Evolutionary conservation across 345 rosid species (phyloP).

Genomic region (Moringa oleifera): DNA sequence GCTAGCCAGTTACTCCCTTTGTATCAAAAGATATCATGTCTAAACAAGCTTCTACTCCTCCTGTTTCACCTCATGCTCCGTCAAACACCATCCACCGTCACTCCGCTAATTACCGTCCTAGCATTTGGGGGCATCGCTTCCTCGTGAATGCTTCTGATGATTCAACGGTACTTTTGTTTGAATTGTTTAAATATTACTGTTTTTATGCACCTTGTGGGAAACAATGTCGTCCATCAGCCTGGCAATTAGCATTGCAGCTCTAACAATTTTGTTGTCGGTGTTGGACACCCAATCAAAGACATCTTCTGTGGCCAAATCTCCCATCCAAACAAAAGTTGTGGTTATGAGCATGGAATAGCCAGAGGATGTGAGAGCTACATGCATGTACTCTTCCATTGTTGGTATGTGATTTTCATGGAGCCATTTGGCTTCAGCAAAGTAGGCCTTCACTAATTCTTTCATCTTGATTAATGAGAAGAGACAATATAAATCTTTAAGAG

Average conservation of each 20-base stretch:
- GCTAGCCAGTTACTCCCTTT: too few species aligned
- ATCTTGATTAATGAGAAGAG: conserved; percentile 1
- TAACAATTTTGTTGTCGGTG: conserved; percentile 14
- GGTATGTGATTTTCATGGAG: neutral
- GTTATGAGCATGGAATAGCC: neutral
- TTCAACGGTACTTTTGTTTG: too few species aligned
- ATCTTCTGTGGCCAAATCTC: conserved; percentile 7
- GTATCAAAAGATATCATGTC: too few species aligned
- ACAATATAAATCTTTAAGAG: too few species aligned
- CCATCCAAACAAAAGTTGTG: neutral
- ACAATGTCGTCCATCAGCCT: conserved; percentile 29
- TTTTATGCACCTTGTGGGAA: conserved; percentile 5
- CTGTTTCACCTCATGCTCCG: too few species aligned
- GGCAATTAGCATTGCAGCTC: conserved; percentile 10
- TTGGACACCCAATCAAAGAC: conserved; percentile 17
- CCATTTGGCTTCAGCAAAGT: neutral
- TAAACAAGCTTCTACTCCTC: too few species aligned
- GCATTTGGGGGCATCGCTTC: too few species aligned
- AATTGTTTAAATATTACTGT: too few species aligned
- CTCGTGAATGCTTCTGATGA: too few species aligned
- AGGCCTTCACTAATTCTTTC: neutral
- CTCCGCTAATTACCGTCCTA: too few species aligned
- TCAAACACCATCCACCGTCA: too few species aligned
- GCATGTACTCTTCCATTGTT: conserved; percentile 1
- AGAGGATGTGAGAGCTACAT: neutral